Evolutionary conservation across 78 protist species (phyloP).

Genomic region (Dictyostelium brefeldianum): DNA sequence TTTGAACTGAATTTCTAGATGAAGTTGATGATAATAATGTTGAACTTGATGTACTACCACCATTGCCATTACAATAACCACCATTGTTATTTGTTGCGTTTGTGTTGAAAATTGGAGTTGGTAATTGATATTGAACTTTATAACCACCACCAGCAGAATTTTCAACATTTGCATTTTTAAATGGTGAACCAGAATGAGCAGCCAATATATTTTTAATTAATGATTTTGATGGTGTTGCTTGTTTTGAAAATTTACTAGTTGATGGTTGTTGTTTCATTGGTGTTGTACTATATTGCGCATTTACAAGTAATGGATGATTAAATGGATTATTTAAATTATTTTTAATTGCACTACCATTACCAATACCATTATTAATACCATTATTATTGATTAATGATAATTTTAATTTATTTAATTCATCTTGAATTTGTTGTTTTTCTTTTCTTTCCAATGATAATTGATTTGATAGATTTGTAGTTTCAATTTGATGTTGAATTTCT

Average conservation of each 20-base stretch:
- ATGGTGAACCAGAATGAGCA: background rate
- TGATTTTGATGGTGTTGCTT: slow-evolving; percentile 1
- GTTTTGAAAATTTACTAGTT: background rate
- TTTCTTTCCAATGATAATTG: slow-evolving; percentile 33
- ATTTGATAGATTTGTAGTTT: background rate
- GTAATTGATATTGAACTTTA: background rate
- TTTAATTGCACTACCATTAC: slow-evolving; percentile 33
- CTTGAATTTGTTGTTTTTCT: slow-evolving; percentile 43
- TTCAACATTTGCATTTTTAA: slow-evolving; percentile 21
- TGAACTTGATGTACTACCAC: background rate
- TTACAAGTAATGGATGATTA: too few species aligned
- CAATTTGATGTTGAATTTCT: background rate
- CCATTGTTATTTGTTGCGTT: background rate
- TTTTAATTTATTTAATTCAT: slow-evolving; percentile 41
- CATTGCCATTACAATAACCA: background rate
- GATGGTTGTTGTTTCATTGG: background rate
- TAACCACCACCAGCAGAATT: slow-evolving; percentile 6
- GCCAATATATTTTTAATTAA: slow-evolving; percentile 7
- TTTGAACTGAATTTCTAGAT: slow-evolving; percentile 25
- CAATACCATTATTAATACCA: background rate
- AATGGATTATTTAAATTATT: background rate
- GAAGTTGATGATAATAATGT: background rate
- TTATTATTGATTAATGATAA: background rate
- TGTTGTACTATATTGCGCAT: background rate
- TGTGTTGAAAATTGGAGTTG: too few species aligned